Evolutionary conservation across 371 early-diverging fungal genomes (phyloP).

Genomic region (Mortierella sp.): DNA sequence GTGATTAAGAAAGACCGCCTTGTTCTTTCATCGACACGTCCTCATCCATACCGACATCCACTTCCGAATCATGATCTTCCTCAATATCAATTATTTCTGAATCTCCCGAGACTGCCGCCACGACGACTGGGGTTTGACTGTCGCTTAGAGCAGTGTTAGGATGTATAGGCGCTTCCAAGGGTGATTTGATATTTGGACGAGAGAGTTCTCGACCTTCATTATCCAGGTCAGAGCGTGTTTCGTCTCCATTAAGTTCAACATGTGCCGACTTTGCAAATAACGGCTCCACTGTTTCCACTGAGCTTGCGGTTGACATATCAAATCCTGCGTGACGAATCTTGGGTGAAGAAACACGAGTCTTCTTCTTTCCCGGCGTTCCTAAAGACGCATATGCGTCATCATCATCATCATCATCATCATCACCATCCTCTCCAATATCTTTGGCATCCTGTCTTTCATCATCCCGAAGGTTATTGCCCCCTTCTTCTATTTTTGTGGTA

Average conservation of each 20-base stretch:
- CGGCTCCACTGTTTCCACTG: background rate
- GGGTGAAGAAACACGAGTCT: conserved; percentile 4
- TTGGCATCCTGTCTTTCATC: conserved; percentile 6
- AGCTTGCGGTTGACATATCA: background rate
- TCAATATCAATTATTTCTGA: conserved; percentile 17
- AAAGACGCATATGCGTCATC: conserved; percentile 26
- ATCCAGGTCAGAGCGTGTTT: conserved; percentile 14
- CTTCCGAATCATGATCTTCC: conserved; percentile 27
- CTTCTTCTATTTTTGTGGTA: conserved; percentile 1
- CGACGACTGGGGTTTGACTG: conserved; percentile 3
- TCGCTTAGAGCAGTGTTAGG: background rate
- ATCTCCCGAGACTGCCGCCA: conserved; percentile 9
- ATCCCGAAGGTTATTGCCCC: background rate
- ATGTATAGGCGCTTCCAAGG: background rate
- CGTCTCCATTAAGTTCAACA: conserved; percentile 10
- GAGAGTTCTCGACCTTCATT: background rate
- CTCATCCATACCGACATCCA: conserved; percentile 18
- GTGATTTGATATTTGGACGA: background rate
- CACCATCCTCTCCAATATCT: conserved; percentile 2
- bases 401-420: conserved; percentile 17
- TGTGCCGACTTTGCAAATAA: background rate
- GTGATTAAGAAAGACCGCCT: background rate
- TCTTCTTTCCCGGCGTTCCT: conserved; percentile 27
- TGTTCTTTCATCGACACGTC: conserved; percentile 6
- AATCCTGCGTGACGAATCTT: conserved; percentile 31